Evolutionary conservation across 2,329 filamentous ascomycete genomes (phyloP).

Genomic region (Pezicula rhizophila): DNA sequence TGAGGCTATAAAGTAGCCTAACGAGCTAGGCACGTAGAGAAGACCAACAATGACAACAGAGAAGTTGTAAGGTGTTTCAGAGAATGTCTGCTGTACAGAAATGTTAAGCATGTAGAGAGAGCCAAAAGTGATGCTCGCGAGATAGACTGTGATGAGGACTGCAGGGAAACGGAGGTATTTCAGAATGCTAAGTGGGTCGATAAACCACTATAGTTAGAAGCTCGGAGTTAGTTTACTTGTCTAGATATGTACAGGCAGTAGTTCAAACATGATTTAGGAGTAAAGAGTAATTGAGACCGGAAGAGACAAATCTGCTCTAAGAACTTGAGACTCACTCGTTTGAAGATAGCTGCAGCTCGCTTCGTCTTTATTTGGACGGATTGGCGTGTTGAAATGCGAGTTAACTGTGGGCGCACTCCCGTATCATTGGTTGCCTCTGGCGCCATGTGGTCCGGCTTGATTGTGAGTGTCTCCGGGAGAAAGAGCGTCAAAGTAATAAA

Average conservation of each 20-base stretch:
- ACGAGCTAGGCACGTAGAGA: constrained; percentile 68
- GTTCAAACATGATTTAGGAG: no score
- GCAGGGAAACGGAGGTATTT: constrained; percentile 68
- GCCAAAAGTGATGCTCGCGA: constrained; percentile 69
- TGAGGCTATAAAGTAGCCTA: constrained; percentile 67
- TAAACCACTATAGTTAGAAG: constrained; percentile 35
- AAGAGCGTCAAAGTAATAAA: constrained; percentile 51
- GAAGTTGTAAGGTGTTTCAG: constrained; percentile 61
- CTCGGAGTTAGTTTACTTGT: no score
- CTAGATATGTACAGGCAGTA: no score
- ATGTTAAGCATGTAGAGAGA: constrained; percentile 74
- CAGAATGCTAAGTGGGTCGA: constrained; percentile 69
- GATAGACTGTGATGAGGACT: constrained; percentile 67
- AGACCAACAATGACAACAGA: constrained; percentile 63
- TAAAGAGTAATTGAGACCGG: no score
- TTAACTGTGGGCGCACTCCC: constrained; percentile 21
- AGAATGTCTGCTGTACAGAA: constrained; percentile 66
- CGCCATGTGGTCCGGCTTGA: constrained; percentile 12
- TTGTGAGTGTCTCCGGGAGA: constrained; percentile 58
- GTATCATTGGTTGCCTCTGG: constrained; percentile 5
- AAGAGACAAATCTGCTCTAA: no score
- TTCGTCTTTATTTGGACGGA: constrained; percentile 53
- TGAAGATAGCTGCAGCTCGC: constrained; percentile 45
- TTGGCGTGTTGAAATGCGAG: constrained; percentile 54
- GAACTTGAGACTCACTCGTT: constrained; percentile 30